A percentile compares a stretch with the other conserved stretches of the same genome.
These are phyloP conservation scores for Pseudocercospora crystallina DNA, from an alignment of 2,329 filamentous ascomycete species.

Conservation along the genomic window DNA sequence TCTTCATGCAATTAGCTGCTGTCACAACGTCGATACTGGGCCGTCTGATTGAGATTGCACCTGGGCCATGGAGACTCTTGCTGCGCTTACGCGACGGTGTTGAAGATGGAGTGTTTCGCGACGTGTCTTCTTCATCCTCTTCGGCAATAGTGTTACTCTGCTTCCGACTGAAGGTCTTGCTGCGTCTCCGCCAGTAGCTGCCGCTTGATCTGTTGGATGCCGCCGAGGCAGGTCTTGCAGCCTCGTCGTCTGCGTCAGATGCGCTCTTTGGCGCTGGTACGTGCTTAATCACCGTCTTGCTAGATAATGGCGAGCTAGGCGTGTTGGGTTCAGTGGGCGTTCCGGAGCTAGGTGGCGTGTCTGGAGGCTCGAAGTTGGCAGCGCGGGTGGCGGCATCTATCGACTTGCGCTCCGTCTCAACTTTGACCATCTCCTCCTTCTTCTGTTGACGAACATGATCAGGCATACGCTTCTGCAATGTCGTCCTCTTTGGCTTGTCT, in stretches of 20 bases:
- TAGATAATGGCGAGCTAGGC: not conserved
- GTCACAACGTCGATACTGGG: conserved; percentile 4
- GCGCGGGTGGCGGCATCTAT: conserved; percentile 6
- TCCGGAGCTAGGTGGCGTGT: not conserved
- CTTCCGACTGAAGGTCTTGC: conserved; percentile 24
- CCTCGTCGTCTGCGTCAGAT: conserved; percentile 18
- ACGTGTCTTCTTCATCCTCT: conserved; percentile 1
- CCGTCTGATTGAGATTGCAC: not conserved
- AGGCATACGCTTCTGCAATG: conserved; percentile 35
- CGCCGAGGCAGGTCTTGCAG: conserved; percentile 5
- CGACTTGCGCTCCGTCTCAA: conserved; percentile 11
- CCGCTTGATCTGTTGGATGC: not conserved
- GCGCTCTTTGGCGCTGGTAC: conserved; percentile 12
- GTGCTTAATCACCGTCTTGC: conserved; percentile 7
- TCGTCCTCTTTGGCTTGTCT: conserved; percentile 24
- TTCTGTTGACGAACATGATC: conserved; percentile 25
- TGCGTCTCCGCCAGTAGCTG: conserved; percentile 14
- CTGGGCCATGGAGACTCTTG: conserved; percentile 15
- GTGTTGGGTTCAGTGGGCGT: not conserved
- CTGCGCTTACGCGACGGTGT: conserved; percentile 12
- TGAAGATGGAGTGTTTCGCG: conserved; percentile 2
- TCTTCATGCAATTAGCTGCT: conserved; percentile 3
- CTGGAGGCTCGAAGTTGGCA: conserved; percentile 3
- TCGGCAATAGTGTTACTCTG: conserved; percentile 20
- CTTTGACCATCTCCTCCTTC: conserved; percentile 9